Evolutionary conservation across 2,329 filamentous ascomycete genomes (phyloP).

Genomic region (Neocatenulostroma microsporum): DNA sequence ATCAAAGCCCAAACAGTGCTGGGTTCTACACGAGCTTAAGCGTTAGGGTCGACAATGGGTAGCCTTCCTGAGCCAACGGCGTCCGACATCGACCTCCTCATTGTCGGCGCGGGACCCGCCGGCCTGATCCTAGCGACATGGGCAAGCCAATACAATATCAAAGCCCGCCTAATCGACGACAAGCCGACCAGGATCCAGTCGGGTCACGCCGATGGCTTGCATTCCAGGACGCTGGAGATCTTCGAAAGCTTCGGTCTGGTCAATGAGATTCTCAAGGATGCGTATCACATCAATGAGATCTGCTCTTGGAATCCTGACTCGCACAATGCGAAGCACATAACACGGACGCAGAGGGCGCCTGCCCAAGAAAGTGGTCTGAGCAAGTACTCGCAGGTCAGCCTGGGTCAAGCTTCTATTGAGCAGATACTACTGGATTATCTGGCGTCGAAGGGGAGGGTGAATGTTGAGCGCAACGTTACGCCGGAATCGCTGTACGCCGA

Average conservation of each 20-base stretch:
- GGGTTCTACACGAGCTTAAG: no score
- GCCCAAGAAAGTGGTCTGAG: slow-evolving; percentile 25
- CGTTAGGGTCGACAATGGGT: no score
- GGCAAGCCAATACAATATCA: slow-evolving; percentile 44
- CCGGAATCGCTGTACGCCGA: slow-evolving; percentile 10
- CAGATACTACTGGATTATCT: slow-evolving; percentile 39
- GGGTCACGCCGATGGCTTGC: slow-evolving; percentile 39
- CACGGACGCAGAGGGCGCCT: slow-evolving; percentile 42
- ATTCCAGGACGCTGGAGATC: no score
- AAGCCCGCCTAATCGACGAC: no score
- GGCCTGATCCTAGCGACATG: slow-evolving; percentile 37
- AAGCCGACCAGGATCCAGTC: no score
- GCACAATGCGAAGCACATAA: slow-evolving; percentile 45
- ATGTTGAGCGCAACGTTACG: no score
- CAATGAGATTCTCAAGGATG: neutral
- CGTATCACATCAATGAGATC: neutral
- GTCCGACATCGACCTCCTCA: slow-evolving; percentile 12
- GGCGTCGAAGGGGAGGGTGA: no score
- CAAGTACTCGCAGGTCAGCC: slow-evolving; percentile 48
- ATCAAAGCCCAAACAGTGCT: no score
- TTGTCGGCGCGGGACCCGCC: slow-evolving; percentile 13
- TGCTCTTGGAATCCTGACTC: neutral
- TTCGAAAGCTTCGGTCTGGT: neutral
- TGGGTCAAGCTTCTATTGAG: no score
- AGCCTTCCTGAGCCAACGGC: no score